Base-by-base conservation (phyloP, 257 asterid genomes). In the Eustoma russellianum region DNA sequence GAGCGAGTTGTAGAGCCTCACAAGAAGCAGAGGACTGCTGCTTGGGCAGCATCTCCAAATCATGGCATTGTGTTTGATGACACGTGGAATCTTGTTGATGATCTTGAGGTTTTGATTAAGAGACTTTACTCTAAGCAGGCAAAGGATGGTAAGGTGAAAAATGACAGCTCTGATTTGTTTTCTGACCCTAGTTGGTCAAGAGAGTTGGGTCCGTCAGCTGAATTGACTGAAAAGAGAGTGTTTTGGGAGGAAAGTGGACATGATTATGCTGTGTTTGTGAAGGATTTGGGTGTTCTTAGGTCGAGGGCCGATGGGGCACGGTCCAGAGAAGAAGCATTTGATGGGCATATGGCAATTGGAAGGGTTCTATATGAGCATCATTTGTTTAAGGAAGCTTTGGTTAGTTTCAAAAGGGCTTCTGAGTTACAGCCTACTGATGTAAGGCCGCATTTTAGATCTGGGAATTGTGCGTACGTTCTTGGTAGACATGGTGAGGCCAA, bases 181-280 rank as follows among this genome's bases (percentile, higher is more conserved):
- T 88, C 99, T 0, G 97, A 91, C 64, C 78, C 95, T 0, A 97
- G 98, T n/a, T 92, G 98, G 97, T 85, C 93, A 4, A 74, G 95
- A 50, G 98, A 92, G 72, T 76, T 91, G 13, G 95, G 86, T n/a
- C 97, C 87, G 0, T 77, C 93, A 1, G 56, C 68, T 9, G 98
- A 84, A 66, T 50, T 78, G 15, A 62, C 83, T 1, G 97, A 88
- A 3, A 92, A 85, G 71, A 60, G 94, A 59, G 83, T 88, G 13
- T 59, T 52, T 33, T 92, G 98, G 98, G 94, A 92, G 33, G 95
- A 88, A 35, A 56, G 79, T 0, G 85, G 97, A 5, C 81, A 78
- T 28, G 94, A 91, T 43, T 92, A 84, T 33, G 74, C 86, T 0
- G 70, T 74, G 2, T 88, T 92, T 60, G 90, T 92, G 55, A 92